phyloP scores from a whole-genome alignment of 192 early-diverging fungal species.

The Radiomyces spectabilis region DNA sequence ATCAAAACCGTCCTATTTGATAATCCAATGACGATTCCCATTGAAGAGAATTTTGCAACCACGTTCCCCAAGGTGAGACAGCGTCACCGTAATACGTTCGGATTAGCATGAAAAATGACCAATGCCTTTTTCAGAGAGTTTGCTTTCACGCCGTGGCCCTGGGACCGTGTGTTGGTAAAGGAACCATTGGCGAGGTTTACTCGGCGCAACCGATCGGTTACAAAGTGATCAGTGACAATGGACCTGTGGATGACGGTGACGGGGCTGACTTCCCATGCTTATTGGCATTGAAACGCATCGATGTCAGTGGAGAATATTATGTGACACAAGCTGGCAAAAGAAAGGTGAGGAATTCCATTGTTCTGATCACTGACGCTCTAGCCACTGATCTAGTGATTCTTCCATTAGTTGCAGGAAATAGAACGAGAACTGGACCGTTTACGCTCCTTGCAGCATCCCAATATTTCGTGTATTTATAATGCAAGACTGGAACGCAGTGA shows the following conservation, averaged over 20 bases:
- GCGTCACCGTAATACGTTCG: no score
- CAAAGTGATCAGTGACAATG: conserved; percentile 12
- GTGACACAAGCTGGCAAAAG: conserved; percentile 43
- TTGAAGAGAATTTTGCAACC: conserved; percentile 11
- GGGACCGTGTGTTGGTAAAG: conserved; percentile 24
- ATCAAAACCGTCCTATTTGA: conserved; percentile 11
- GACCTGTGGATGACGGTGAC: background rate
- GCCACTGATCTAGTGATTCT: background rate
- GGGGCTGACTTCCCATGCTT: conserved; percentile 3
- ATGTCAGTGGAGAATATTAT: conserved; percentile 36
- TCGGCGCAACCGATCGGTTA: conserved; percentile 27
- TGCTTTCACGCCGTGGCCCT: conserved; percentile 22
- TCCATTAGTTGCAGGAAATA: conserved; percentile 37
- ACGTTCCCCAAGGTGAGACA: conserved; percentile 13
- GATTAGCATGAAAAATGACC: background rate
- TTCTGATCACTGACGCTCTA: no score
- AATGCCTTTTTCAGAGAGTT: conserved; percentile 7
- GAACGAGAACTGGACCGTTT: conserved; percentile 53
- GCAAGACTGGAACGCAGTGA: conserved; percentile 37
- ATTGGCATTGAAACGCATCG: conserved; percentile 26
- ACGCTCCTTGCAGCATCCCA: conserved; percentile 47
- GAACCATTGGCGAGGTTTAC: conserved; percentile 15
- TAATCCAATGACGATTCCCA: conserved; percentile 12
- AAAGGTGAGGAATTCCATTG: conserved; percentile 27
- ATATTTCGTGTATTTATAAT: conserved; percentile 52